A percentile compares a stretch with the other conserved stretches of the same genome.
phyloP scores from a whole-genome alignment of 768 basidiomycete species.

The Tubosaeta sp. region DNA sequence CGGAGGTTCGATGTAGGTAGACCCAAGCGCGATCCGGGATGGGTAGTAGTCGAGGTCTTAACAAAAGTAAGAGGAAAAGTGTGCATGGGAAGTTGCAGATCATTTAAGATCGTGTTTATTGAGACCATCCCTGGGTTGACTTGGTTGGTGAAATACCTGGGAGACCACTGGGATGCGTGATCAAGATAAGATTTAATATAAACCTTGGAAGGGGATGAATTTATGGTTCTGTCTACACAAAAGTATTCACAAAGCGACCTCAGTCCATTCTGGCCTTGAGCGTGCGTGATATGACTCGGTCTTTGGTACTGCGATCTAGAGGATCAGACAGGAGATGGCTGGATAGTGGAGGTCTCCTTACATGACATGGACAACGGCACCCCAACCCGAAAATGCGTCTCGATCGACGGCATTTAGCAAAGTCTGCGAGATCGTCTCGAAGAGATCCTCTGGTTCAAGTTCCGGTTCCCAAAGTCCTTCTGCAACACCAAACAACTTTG shows the following conservation, averaged over 20 bases:
- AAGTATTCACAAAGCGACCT: slow-evolving; percentile 12
- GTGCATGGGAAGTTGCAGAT: slow-evolving; percentile 12
- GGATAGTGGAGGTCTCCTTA: slow-evolving; percentile 40
- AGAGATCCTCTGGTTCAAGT: slow-evolving; percentile 92
- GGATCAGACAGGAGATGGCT: slow-evolving; percentile 7
- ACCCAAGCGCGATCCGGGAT: slow-evolving; percentile 12
- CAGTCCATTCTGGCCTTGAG: slow-evolving; percentile 92
- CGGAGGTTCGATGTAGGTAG: not conserved
- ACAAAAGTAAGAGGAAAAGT: slow-evolving; percentile 18
- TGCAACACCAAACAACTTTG: slow-evolving; percentile 93
- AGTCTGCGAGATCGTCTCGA: slow-evolving; percentile 97
- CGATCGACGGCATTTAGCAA: slow-evolving; percentile 92
- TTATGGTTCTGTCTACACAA: slow-evolving; percentile 16
- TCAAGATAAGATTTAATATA: not conserved
- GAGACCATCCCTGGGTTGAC: slow-evolving; percentile 2
- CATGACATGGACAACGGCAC: slow-evolving; percentile 93
- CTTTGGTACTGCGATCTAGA: slow-evolving; percentile 52
- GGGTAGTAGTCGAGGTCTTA: not conserved
- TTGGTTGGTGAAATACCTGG: not conserved
- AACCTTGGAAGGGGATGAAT: not conserved
- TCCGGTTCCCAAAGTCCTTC: slow-evolving; percentile 99
- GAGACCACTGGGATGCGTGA: not conserved
- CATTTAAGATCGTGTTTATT: slow-evolving; percentile 9
- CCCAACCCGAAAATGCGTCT: slow-evolving; percentile 97
- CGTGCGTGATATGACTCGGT: slow-evolving; percentile 75